phyloP scores from a whole-genome alignment of 352 stramenopile species.

The Thraustochytrium sp. region DNA sequence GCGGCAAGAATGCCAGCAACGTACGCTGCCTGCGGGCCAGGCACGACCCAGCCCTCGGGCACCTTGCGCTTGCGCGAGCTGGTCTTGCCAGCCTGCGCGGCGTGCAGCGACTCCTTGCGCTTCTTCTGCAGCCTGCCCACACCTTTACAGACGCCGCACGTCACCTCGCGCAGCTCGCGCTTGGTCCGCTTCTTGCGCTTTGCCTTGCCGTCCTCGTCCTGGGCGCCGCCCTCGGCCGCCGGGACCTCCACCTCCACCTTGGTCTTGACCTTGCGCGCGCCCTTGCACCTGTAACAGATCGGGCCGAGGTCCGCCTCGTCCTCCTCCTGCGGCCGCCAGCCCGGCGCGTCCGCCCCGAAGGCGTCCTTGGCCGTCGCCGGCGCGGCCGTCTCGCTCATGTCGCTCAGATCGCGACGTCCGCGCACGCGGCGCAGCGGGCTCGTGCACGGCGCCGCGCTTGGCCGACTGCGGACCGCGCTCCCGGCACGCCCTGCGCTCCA shows the following conservation, averaged over 20 bases:
- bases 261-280: not conserved
- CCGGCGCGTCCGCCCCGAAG: not conserved
- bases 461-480: too few species aligned
- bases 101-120: slow-evolving; percentile 3
- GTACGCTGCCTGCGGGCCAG: not conserved
- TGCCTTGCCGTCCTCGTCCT: too few species aligned
- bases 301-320: slow-evolving; percentile 4
- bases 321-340: not conserved
- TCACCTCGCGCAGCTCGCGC: not conserved
- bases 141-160: not conserved
- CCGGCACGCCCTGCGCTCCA: too few species aligned
- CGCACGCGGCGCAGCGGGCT: too few species aligned
- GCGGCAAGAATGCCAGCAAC: not conserved
- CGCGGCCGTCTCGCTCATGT: too few species aligned
- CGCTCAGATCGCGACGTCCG: too few species aligned
- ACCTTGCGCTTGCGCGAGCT: not conserved
- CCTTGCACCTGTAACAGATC: slow-evolving; percentile 24
- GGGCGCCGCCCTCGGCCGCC: too few species aligned
- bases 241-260: too few species aligned
- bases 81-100: not conserved
- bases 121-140: slow-evolving; percentile 11
- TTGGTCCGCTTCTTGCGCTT: slow-evolving; percentile 20
- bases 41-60: slow-evolving; percentile 14
- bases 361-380: not conserved
- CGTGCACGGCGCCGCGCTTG: too few species aligned